Evolutionary conservation across 1,139 yeast species (phyloP).

Genomic region (Scheffersomyces segobiensis): DNA sequence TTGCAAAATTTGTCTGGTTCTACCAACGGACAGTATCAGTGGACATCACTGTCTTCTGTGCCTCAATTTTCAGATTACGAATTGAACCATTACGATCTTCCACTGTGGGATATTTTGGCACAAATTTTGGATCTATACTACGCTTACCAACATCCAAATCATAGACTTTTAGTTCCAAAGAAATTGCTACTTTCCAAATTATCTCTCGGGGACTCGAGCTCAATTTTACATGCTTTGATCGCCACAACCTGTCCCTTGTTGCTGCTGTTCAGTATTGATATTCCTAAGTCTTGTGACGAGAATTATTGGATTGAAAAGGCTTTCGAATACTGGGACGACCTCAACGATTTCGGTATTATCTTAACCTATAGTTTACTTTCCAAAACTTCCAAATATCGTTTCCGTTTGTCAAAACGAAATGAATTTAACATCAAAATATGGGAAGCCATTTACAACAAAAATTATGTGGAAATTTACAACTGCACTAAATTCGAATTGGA

Average conservation of each 20-base stretch:
- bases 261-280: slow-evolving; percentile 4
- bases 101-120: slow-evolving; percentile 38
- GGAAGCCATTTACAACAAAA: slow-evolving; percentile 25
- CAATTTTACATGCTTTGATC: slow-evolving; percentile 50
- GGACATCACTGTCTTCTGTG: background rate
- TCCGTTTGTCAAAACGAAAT: slow-evolving; percentile 9
- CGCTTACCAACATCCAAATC: slow-evolving; percentile 45
- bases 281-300: slow-evolving; percentile 24
- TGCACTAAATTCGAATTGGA: slow-evolving; percentile 2
- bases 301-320: slow-evolving; percentile 40
- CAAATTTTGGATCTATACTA: slow-evolving; percentile 48
- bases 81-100: slow-evolving; percentile 35
- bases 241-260: slow-evolving; percentile 36
- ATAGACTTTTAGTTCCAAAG: slow-evolving; percentile 47
- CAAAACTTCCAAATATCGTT: slow-evolving; percentile 14
- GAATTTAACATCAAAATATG: slow-evolving; percentile 16
- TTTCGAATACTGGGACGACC: slow-evolving; percentile 35
- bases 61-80: slow-evolving; percentile 5
- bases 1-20: background rate
- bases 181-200: slow-evolving; percentile 32
- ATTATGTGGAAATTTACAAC: slow-evolving; percentile 21
- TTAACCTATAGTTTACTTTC: slow-evolving; percentile 20
- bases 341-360: slow-evolving; percentile 28
- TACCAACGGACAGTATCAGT: background rate
- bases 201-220: slow-evolving; percentile 33